Percentiles rank a stretch among this genome's conserved stretches.
These are phyloP conservation scores for Geotrichum carabidarum DNA, from an alignment of 1,139 yeast genomes.

Conservation along the genomic window DNA sequence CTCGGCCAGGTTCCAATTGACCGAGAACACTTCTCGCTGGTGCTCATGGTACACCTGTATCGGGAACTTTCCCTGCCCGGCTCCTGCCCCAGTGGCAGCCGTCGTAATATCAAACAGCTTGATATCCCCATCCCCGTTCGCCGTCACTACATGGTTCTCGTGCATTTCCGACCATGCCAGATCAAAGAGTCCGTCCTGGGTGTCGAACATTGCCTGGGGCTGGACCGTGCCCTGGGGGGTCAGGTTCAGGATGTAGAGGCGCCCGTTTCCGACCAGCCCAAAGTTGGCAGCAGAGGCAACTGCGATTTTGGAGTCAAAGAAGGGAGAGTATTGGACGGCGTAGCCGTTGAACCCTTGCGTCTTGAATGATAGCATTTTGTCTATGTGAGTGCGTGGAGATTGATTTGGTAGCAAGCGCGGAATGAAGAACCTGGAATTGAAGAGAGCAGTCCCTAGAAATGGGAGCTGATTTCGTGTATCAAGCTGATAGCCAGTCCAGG, in stretches of 20 bases:
- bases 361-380: constrained; percentile 61
- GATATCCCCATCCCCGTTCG: constrained; percentile 87
- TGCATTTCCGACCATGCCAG: constrained; percentile 86
- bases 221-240: constrained; percentile 56
- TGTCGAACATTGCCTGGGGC: constrained; percentile 63
- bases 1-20: constrained; percentile 81
- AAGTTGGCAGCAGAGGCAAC: constrained; percentile 89
- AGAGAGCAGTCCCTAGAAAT: too few relatives aligned
- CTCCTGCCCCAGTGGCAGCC: constrained; percentile 30
- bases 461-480: too few relatives aligned
- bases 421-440: too few relatives aligned
- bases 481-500: too few relatives aligned
- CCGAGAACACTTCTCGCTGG: constrained; percentile 75
- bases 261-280: constrained; percentile 92
- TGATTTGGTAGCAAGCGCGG: too few relatives aligned
- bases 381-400: background rate
- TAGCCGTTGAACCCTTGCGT: constrained; percentile 85
- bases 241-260: constrained; percentile 64
- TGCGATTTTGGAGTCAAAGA: constrained; percentile 80
- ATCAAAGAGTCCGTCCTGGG: constrained; percentile 90
- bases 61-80: constrained; percentile 50
- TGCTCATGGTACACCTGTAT: constrained; percentile 76
- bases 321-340: constrained; percentile 86
- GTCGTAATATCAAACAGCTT: constrained; percentile 68
- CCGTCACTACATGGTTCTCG: constrained; percentile 76